A percentile compares a stretch with the other conserved stretches of the same genome.
Conservation (phyloP, 2,329 filamentous ascomycete species). For the Diaporthe velutina region DNA sequence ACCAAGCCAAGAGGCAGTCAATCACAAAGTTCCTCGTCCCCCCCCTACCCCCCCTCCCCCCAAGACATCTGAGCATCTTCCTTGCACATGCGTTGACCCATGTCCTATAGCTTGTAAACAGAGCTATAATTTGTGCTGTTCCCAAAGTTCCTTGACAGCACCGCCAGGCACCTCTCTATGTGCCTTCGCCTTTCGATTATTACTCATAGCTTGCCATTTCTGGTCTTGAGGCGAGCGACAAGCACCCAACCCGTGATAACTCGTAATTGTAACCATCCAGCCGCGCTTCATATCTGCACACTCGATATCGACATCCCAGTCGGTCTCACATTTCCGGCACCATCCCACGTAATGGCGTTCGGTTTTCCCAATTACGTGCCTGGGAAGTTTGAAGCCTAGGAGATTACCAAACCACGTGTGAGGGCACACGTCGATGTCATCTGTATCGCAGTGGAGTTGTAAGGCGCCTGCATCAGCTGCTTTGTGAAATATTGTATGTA, state of each 20-base stretch:
- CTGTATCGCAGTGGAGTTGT: not conserved
- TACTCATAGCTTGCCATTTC: constrained; percentile 38
- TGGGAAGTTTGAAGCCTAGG: not conserved
- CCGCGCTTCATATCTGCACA: constrained; percentile 34
- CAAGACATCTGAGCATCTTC: not conserved
- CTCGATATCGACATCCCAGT: constrained; percentile 34
- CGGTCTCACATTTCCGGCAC: constrained; percentile 38
- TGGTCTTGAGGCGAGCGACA: constrained; percentile 37
- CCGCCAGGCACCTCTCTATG: constrained; percentile 32
- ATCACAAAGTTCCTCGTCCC: not conserved
- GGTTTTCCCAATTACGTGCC: constrained; percentile 29
- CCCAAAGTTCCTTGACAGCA: constrained; percentile 38
- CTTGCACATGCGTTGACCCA: not conserved
- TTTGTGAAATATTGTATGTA: constrained; percentile 31
- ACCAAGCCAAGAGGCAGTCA: not conserved
- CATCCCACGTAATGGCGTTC: constrained; percentile 30
- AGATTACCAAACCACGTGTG: not conserved
- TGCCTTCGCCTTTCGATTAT: not conserved
- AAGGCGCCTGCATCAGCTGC: constrained; percentile 34
- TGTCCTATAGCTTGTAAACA: not conserved
- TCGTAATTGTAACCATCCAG: constrained; percentile 36
- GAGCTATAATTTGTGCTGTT: not conserved
- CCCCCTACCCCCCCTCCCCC: not conserved
- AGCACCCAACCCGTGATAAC: constrained; percentile 36
- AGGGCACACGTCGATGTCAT: constrained; percentile 18